Evolutionary conservation across 2,329 filamentous ascomycete genomes (phyloP), one percentile per base, ranked within the genome.

Genomic region (Pyrenophora graminea): DNA sequence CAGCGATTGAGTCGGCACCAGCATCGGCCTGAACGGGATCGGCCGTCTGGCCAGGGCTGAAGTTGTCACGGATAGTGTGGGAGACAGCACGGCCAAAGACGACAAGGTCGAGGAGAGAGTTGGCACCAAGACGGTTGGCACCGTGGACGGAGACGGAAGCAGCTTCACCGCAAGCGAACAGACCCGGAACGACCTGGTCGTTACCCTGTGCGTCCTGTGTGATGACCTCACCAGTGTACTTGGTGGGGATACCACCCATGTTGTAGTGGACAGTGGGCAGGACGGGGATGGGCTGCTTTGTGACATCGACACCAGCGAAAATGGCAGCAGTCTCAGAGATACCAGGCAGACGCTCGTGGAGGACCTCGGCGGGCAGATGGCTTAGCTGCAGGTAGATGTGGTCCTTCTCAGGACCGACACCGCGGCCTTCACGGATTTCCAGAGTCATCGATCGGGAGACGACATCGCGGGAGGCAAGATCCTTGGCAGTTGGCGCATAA

Each of bases 211-310:
- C 87, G 66, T 97, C 91, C 45, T 96, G 81, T 15, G 91, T 95
- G 64, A 99, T 78, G 55, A 97, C 94, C 79, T 99, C 91, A 76
- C 94, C 93, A 57, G 91, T 97, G 83, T 96, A 97, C 71, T 90
- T 91, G 63, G 94, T 97, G 45, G 93, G 93, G 66, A 99, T 97
- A 83, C 94, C 93, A 77, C 93, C 93, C 94, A 97, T 99, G 84
- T 97, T 97, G 85, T 99, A 99, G 83, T 99, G 92, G 63, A 97
- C 93, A 38, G 93, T 97, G 51, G 93, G 93, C 58, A 97, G 83
- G 62, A 97, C 93, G 56, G 93, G 93, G 66, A 97, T 97, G 61
- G 93, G 93, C 79, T 97, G 90, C 82, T 96, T 97, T 72, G 87
- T 88, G 64, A 99, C 93, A 75, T 99, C 94, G 67, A 99, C 92